Conservation (phyloP, 164 flowering plant genomes). For the Brasenia schreberi region DNA sequence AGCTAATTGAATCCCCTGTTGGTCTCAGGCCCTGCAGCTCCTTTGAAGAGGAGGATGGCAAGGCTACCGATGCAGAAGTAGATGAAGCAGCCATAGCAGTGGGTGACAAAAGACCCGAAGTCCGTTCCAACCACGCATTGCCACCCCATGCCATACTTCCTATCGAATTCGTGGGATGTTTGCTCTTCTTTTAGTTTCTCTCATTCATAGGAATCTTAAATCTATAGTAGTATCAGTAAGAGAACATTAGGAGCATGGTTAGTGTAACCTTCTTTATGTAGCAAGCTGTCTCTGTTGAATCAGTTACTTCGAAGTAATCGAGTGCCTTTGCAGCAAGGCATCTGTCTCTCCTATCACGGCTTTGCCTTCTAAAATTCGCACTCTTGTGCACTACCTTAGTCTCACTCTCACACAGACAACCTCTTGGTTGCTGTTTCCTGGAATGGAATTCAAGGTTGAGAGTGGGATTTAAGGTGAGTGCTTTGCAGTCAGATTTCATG, state of each 20-base stretch:
- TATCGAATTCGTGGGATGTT: constrained; percentile 51
- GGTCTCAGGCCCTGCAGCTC: constrained; percentile 24
- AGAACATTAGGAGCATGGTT: background rate
- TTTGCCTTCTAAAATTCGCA: constrained; percentile 22
- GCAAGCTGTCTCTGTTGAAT: constrained; percentile 29
- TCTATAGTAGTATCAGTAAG: background rate
- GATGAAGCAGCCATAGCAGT: constrained; percentile 71
- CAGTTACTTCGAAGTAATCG: constrained; percentile 18
- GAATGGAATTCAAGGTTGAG: background rate
- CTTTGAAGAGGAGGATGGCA: constrained; percentile 62
- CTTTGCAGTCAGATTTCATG: background rate
- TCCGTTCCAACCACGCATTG: constrained; percentile 42
- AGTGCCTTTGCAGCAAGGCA: constrained; percentile 21
- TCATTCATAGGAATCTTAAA: background rate
- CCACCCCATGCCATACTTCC: constrained; percentile 20
- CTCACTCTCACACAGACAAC: too few species aligned
- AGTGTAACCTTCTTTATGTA: constrained; percentile 53
- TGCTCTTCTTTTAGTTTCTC: background rate
- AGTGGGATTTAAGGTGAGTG: background rate
- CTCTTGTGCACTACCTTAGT: background rate
- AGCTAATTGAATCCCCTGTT: constrained; percentile 6
- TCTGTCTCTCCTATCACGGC: constrained; percentile 22
- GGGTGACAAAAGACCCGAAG: constrained; percentile 91
- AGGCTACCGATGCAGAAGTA: constrained; percentile 63
- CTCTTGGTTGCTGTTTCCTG: too few species aligned